Percentiles rank a stretch among this genome's conserved stretches.
phyloP scores from a whole-genome alignment of 106 monocot species.

The Acanthochlamys bracteata region DNA sequence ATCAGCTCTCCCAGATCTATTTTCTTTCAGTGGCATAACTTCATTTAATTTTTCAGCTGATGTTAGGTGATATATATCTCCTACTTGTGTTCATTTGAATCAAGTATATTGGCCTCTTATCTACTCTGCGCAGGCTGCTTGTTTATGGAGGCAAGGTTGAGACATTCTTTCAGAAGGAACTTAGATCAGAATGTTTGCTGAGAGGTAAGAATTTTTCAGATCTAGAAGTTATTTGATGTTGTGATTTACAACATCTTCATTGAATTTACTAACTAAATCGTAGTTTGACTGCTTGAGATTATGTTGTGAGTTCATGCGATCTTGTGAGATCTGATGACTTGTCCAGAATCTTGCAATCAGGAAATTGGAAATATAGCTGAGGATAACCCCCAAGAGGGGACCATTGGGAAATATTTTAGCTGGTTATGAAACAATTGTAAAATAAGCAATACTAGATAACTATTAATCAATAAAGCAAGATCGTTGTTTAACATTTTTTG shows the following conservation, averaged over 20 bases:
- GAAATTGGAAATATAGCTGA: too few species aligned
- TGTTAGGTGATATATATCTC: conserved; percentile 57
- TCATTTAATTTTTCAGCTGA: conserved; percentile 33
- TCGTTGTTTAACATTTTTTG: conserved; percentile 66
- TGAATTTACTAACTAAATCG: too few species aligned
- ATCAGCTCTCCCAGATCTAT: background rate
- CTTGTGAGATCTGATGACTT: too few species aligned
- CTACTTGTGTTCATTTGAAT: background rate
- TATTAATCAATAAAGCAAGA: conserved; percentile 21
- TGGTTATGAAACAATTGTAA: too few species aligned
- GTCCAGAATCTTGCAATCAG: too few species aligned
- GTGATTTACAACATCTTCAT: background rate
- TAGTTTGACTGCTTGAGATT: too few species aligned
- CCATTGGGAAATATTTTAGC: too few species aligned
- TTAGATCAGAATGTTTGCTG: conserved; percentile 77
- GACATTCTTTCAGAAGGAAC: conserved; percentile 76
- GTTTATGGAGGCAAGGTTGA: conserved; percentile 88
- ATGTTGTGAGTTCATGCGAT: too few species aligned
- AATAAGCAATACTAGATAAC: too few species aligned
- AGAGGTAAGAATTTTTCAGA: conserved; percentile 41
- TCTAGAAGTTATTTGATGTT: background rate
- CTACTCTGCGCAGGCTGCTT: conserved; percentile 53
- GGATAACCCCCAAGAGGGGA: too few species aligned
- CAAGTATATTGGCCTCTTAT: background rate
- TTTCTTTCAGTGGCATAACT: conserved; percentile 2